Evolutionary conservation across 2,329 filamentous ascomycete species (phyloP).

Genomic region (Teratosphaeria epicoccoides): DNA sequence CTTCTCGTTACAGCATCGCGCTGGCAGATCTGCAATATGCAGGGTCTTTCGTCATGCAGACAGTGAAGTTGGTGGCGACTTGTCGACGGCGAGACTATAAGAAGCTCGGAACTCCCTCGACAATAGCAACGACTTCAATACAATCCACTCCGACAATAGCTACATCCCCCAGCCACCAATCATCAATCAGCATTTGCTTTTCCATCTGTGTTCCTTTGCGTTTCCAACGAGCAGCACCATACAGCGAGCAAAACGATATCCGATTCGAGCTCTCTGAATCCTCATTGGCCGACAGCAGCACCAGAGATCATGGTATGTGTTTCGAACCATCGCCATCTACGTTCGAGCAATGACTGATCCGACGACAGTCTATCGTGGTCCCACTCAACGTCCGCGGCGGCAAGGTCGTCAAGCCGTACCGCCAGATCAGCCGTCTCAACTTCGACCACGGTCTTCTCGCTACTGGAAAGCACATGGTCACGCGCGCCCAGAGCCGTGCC

Average conservation of each 20-base stretch:
- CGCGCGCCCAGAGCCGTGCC: constrained; percentile 10
- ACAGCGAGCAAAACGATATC: neutral
- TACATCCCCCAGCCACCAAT: neutral
- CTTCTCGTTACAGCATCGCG: neutral
- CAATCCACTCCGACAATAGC: neutral
- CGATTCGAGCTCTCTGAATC: neutral
- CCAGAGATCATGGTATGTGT: neutral
- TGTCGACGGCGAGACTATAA: constrained; percentile 3
- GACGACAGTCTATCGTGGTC: neutral
- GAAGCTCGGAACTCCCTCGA: neutral
- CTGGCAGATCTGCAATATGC: neutral
- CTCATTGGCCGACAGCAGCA: neutral
- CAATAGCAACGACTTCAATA: constrained; percentile 5
- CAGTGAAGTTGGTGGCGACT: neutral
- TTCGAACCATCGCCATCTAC: neutral
- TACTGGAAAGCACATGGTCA: constrained; percentile 8
- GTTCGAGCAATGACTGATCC: neutral
- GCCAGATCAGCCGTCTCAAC: neutral
- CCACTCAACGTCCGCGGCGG: neutral
- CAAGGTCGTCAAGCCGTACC: constrained; percentile 1
- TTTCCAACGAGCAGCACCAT: neutral
- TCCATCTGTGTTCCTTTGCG: neutral
- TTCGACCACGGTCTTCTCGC: constrained; percentile 1
- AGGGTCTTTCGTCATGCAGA: neutral
- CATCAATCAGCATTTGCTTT: neutral